These are phyloP conservation scores for Spergularia azorica DNA, from an alignment of 179 eudicot species.

Conservation along the genomic window DNA sequence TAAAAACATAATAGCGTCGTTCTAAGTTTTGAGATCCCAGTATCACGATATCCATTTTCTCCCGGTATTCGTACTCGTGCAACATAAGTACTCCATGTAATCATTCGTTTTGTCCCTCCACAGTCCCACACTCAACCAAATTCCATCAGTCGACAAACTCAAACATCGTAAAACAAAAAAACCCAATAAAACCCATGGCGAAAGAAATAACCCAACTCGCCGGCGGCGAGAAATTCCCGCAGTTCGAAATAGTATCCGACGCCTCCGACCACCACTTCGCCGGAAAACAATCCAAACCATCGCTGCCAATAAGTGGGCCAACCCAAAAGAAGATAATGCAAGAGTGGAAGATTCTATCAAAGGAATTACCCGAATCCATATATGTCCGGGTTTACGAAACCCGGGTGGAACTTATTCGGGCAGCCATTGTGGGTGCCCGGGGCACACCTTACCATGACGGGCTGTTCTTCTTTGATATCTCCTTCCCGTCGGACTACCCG, in stretches of 20 bases:
- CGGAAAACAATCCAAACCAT: neutral
- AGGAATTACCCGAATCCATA: constrained; percentile 61
- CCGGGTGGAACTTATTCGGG: constrained; percentile 66
- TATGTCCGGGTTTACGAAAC: constrained; percentile 67
- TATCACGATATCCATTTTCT: no score
- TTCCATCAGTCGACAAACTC: no score
- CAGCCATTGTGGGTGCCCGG: constrained; percentile 66
- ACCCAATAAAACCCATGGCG: neutral
- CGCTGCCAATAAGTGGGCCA: neutral
- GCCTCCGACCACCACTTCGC: constrained; percentile 33
- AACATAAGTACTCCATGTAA: no score
- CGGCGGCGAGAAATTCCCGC: constrained; percentile 19
- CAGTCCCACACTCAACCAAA: no score
- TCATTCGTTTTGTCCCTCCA: no score
- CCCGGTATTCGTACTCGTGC: no score
- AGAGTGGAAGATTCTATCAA: constrained; percentile 63
- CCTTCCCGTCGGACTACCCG: constrained; percentile 67
- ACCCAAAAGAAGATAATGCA: constrained; percentile 49
- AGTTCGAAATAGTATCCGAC: constrained; percentile 40
- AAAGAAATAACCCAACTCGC: neutral
- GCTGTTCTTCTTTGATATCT: constrained; percentile 71
- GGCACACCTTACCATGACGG: constrained; percentile 91
- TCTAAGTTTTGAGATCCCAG: no score
- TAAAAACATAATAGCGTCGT: no score
- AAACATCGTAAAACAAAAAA: no score